Base-by-base conservation (phyloP, 306 rosid species). In the Sindora glabra region DNA sequence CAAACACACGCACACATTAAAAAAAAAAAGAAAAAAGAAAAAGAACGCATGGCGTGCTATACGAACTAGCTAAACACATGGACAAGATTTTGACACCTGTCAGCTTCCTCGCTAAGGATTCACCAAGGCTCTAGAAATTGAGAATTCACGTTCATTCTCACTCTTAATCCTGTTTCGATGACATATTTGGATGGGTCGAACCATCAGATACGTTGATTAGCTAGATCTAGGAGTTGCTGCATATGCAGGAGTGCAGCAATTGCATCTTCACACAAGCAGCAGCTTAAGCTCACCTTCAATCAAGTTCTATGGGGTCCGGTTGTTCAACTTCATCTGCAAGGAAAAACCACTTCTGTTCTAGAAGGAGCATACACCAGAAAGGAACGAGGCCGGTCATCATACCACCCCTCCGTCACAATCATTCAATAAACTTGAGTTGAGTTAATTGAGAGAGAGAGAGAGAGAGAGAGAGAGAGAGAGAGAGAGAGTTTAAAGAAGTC, bases 291-390 rank as follows among this genome's bases (percentile, higher is more conserved):
- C n/a, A n/a, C n/a, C 6, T 42, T 0, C 27, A 57, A 74, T 74
- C 76, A 85, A 48, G 64, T 51, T 71, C 68, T 11, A 47, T 46
- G 14, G 81, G 67, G 62, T 53, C 34, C 10, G 82, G 63, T 40
- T 60, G 54, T 8, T 8, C 56, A 18, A 66, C 72, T 53, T 63
- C 49, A 15, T 74, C 81, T 6, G 55, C 77, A 29, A 84, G 77
- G 66, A 57, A 86, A 84, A 36, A 86, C 97, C 53, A 73, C 94
- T 9, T 85, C 97, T 29, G 97, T 84, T 76, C 99, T 84, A 42
- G 80, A 63, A 39, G 95, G 99, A 11, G 94, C 77, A 44, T 92
- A 84, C 22, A 89, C 58, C 8, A 65, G 83, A 83, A 94, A 89
- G 4, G 99, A 94, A 59, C 70, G 62, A 64, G 97, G 95, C 45